Percentiles rank a stretch among this genome's conserved stretches.
phyloP scores from a whole-genome alignment of 2,329 filamentous ascomycete species.

The Cladosporium sp. region DNA sequence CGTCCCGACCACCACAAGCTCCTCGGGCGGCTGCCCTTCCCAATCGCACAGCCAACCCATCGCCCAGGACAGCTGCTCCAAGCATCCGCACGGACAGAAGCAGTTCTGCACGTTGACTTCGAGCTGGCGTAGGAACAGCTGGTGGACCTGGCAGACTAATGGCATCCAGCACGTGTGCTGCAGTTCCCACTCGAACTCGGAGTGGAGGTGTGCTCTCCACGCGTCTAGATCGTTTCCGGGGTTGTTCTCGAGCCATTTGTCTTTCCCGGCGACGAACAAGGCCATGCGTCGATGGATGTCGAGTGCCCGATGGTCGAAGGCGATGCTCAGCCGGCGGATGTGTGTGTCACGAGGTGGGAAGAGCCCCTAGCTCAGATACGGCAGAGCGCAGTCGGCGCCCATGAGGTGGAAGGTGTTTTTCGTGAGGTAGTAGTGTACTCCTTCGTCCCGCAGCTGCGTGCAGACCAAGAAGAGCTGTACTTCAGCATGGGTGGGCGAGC shows the following conservation, averaged over 20 bases:
- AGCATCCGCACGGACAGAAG: slow-evolving; percentile 10
- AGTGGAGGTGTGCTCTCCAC: slow-evolving; percentile 2
- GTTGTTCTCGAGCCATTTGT: background rate
- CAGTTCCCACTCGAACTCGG: slow-evolving; percentile 12
- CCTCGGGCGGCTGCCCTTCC: slow-evolving; percentile 8
- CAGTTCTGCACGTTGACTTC: slow-evolving; percentile 13
- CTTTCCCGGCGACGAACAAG: background rate
- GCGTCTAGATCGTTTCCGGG: background rate
- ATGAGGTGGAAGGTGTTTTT: slow-evolving; percentile 12
- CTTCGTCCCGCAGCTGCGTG: slow-evolving; percentile 32
- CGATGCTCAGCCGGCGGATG: slow-evolving; percentile 10
- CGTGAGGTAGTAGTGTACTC: slow-evolving; percentile 17
- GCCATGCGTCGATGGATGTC: slow-evolving; percentile 10
- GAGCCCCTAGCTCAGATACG: slow-evolving; percentile 13
- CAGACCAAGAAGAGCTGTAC: slow-evolving; percentile 26
- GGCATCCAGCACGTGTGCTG: slow-evolving; percentile 12
- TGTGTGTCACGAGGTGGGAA: slow-evolving; percentile 5
- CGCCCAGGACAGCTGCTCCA: slow-evolving; percentile 5
- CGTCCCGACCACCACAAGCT: slow-evolving; percentile 10
- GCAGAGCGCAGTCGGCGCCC: slow-evolving; percentile 7
- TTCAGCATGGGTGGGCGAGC: background rate
- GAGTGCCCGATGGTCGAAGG: slow-evolving; percentile 9
- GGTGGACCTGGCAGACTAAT: slow-evolving; percentile 6
- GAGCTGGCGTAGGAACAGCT: background rate
- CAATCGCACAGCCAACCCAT: slow-evolving; percentile 10